phyloP scores from a whole-genome alignment of 345 rosid genomes.

The Citrus reticulata region DNA sequence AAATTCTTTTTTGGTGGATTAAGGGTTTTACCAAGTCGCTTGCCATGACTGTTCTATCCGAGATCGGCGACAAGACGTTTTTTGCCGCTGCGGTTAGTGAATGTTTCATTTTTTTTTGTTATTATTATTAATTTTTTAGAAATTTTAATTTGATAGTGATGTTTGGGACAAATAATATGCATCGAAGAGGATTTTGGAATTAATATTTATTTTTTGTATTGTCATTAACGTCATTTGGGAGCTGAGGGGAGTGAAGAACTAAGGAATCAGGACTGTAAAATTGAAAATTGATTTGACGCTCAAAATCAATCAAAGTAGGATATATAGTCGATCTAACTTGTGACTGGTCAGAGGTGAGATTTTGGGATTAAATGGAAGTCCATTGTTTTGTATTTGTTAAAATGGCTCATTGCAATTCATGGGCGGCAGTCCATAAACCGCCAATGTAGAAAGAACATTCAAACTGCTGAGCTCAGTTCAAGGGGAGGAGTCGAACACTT shows the following conservation, averaged over 20 bases:
- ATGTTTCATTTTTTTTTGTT: neutral
- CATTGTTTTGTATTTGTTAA: neutral
- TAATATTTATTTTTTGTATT: neutral
- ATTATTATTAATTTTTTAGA: neutral
- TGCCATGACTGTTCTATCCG: constrained; percentile 93
- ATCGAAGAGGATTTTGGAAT: neutral
- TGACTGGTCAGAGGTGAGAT: no score
- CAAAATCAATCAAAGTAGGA: neutral
- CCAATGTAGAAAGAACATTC: neutral
- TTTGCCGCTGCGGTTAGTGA: constrained; percentile 92
- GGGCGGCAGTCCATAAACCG: neutral
- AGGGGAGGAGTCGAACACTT: neutral
- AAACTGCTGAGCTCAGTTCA: neutral
- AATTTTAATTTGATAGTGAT: neutral
- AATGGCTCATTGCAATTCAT: neutral
- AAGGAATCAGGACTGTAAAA: neutral
- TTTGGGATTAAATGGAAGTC: no score
- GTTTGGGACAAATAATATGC: neutral
- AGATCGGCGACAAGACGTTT: constrained; percentile 98
- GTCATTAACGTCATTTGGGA: neutral
- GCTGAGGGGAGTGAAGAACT: neutral
- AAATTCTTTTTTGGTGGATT: neutral
- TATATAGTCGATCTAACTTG: neutral
- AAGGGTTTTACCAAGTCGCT: constrained; percentile 96
- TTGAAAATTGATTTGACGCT: neutral